phyloP scores from a whole-genome alignment of 306 rosid species.

The Astragalus glycyphyllos region DNA sequence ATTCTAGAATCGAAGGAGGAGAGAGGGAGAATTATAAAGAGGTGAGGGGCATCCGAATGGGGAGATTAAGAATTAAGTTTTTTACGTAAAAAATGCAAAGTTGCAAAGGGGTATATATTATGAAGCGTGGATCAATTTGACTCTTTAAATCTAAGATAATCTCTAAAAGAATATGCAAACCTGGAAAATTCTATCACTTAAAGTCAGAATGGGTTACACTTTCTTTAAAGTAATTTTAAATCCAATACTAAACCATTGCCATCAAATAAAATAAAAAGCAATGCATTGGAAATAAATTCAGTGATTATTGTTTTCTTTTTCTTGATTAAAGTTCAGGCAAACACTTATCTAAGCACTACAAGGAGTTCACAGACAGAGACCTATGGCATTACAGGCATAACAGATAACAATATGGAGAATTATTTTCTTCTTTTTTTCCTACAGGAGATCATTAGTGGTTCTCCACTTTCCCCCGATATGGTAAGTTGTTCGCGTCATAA shows the following conservation, averaged over 20 bases:
- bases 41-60: no score
- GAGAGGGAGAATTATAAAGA: no score
- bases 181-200: constrained; percentile 23
- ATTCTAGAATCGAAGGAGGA: no score
- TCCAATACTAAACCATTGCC: constrained; percentile 23
- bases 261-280: constrained; percentile 4
- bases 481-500: not conserved
- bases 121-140: constrained; percentile 11
- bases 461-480: no score
- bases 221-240: not conserved
- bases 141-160: not conserved
- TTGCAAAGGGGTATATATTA: constrained; percentile 2
- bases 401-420: not conserved
- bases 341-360: not conserved
- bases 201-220: not conserved
- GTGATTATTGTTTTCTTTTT: not conserved
- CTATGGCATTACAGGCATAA: not conserved
- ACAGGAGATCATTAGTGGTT: no score
- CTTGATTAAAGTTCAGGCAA: constrained; percentile 4
- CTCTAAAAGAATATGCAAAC: constrained; percentile 2
- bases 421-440: no score
- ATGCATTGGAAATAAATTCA: not conserved
- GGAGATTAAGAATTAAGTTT: not conserved
- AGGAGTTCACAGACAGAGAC: not conserved
- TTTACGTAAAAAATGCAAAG: constrained; percentile 5